Evolutionary conservation across 805 yeast genomes (phyloP).

Genomic region (Lipomyces chichibuensis): DNA sequence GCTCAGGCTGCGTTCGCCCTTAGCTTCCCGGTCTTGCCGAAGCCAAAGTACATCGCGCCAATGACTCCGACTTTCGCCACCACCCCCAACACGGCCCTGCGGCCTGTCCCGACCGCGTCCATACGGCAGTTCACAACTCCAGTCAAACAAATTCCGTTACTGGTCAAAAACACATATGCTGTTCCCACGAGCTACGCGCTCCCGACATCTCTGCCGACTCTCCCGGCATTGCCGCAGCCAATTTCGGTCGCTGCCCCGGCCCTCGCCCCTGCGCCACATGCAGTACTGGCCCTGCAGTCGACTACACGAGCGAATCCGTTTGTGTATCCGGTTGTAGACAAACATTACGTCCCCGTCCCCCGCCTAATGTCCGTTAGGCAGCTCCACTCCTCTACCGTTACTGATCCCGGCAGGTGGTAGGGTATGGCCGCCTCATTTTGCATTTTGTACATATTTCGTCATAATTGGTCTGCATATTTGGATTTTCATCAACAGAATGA

Average conservation of each 20-base stretch:
- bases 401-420: not conserved
- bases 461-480: not conserved
- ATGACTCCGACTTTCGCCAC: not conserved
- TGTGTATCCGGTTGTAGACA: slow-evolving; percentile 30
- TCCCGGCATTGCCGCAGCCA: not conserved
- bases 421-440: not conserved
- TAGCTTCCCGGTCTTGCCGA: not conserved
- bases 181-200: not conserved
- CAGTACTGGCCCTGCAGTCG: not conserved
- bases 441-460: not conserved
- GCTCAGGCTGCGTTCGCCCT: not conserved
- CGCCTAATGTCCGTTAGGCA: slow-evolving; percentile 12
- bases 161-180: slow-evolving; percentile 1
- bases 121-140: not conserved
- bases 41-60: not conserved
- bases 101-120: not conserved
- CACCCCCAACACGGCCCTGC: not conserved
- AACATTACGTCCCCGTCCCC: slow-evolving; percentile 15
- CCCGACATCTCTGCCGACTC: too few species aligned
- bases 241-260: not conserved
- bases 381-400: not conserved
- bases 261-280: not conserved
- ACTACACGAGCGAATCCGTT: slow-evolving; percentile 17
- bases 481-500: too few species aligned
- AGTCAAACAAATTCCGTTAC: not conserved